Evolutionary conservation across 345 rosid species (phyloP).

Genomic region (Ailanthus altissimus): DNA sequence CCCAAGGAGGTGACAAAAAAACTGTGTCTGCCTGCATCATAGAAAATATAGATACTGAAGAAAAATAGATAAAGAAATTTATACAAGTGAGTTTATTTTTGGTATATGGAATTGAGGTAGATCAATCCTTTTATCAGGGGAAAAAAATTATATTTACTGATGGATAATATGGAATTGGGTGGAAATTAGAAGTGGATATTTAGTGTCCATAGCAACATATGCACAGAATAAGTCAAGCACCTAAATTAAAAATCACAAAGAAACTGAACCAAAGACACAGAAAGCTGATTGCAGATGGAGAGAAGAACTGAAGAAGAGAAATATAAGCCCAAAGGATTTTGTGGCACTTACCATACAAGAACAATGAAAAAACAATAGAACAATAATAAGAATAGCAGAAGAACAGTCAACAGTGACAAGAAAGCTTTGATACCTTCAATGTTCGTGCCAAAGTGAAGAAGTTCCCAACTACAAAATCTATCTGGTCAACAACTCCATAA

Average conservation of each 20-base stretch:
- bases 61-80: constrained; percentile 10
- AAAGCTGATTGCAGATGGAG: not conserved
- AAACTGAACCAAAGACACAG: not conserved
- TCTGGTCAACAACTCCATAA: constrained; percentile 70
- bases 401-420: not conserved
- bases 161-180: not conserved
- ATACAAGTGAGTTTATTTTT: not conserved
- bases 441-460: constrained; percentile 69
- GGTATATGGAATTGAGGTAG: not conserved
- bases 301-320: not conserved
- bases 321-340: not conserved
- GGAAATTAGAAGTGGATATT: not conserved
- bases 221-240: not conserved
- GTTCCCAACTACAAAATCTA: constrained; percentile 81
- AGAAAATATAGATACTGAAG: constrained; percentile 7
- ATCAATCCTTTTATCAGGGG: not conserved
- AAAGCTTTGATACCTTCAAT: constrained; percentile 55
- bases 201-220: not conserved
- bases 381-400: constrained; percentile 3
- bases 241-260: constrained; percentile 1
- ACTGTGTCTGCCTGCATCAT: constrained; percentile 67
- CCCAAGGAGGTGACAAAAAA: constrained; percentile 98
- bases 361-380: not conserved
- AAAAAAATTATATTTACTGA: not conserved
- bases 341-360: not conserved